phyloP scores from a whole-genome alignment of 2,329 filamentous ascomycete genomes.

The Fusarium palustre region DNA sequence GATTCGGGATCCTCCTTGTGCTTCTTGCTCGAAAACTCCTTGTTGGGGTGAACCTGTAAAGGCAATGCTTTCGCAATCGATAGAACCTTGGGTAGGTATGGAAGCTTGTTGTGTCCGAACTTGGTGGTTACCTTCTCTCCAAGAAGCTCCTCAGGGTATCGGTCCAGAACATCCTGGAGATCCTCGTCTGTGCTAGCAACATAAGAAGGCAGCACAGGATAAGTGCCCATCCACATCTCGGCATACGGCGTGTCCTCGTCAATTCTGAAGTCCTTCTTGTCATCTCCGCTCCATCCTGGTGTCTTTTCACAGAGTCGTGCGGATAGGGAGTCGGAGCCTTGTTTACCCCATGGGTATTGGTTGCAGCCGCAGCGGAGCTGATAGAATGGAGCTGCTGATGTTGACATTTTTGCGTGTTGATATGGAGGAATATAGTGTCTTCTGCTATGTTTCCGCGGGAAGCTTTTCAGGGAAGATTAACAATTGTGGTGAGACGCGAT shows the following conservation, averaged over 20 bases:
- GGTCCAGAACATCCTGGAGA: conserved; percentile 72
- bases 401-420: conserved; percentile 30
- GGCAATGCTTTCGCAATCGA: conserved; percentile 81
- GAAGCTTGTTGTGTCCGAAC: conserved; percentile 71
- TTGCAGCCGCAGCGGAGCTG: conserved; percentile 63
- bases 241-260: conserved; percentile 72
- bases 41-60: conserved; percentile 80
- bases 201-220: conserved; percentile 75
- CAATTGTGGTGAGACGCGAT: not conserved
- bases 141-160: conserved; percentile 70
- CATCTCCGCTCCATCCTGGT: conserved; percentile 57
- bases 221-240: conserved; percentile 82
- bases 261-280: conserved; percentile 65
- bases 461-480: too few species aligned
- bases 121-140: conserved; percentile 71
- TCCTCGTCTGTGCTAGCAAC: conserved; percentile 71
- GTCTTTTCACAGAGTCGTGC: conserved; percentile 74
- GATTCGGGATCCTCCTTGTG: conserved; percentile 72
- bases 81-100: conserved; percentile 80
- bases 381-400: conserved; percentile 52
- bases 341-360: conserved; percentile 78
- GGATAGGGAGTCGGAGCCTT: conserved; percentile 73
- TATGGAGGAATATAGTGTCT: not conserved
- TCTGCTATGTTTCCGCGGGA: not conserved
- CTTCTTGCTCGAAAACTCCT: conserved; percentile 71